Evolutionary conservation across 768 basidiomycete genomes (phyloP).

Genomic region (Pisolithus microcarpus): DNA sequence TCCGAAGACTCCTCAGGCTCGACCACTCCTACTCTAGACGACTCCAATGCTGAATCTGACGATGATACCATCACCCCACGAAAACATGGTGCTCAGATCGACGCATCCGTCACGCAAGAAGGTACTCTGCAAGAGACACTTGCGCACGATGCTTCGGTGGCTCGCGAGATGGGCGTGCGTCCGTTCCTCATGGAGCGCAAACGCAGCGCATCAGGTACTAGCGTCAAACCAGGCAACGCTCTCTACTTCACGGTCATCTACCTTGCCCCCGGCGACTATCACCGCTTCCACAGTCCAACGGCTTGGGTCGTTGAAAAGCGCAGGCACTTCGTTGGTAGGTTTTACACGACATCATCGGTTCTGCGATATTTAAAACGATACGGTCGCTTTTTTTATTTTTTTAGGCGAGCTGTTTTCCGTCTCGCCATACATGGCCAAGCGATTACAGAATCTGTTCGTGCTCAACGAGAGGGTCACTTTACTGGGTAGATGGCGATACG

Average conservation of each 20-base stretch:
- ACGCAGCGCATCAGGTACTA: constrained; percentile 36
- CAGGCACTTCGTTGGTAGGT: constrained; percentile 83
- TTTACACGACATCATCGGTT: constrained; percentile 3
- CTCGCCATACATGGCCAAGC: constrained; percentile 90
- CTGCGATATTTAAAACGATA: neutral
- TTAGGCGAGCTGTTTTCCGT: constrained; percentile 92
- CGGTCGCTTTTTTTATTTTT: neutral
- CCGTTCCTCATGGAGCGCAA: constrained; percentile 28
- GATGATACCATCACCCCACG: constrained; percentile 27
- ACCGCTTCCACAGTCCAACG: constrained; percentile 93
- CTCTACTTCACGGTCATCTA: constrained; percentile 95
- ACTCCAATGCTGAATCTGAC: constrained; percentile 15
- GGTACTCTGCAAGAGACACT: constrained; percentile 47
- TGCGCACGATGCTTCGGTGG: constrained; percentile 65
- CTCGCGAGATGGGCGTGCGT: constrained; percentile 59
- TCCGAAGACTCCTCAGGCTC: constrained; percentile 35
- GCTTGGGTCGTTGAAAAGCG: constrained; percentile 97
- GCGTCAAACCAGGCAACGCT: constrained; percentile 66
- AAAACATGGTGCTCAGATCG: constrained; percentile 63
- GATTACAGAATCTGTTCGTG: constrained; percentile 88
- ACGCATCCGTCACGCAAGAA: constrained; percentile 66
- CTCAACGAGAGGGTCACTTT: constrained; percentile 97
- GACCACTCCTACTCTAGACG: constrained; percentile 24
- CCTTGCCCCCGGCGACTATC: constrained; percentile 97
- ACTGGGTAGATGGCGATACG: constrained; percentile 89